Evolutionary conservation across 805 yeast species (phyloP).

Genomic region (Candida gorgasii): DNA sequence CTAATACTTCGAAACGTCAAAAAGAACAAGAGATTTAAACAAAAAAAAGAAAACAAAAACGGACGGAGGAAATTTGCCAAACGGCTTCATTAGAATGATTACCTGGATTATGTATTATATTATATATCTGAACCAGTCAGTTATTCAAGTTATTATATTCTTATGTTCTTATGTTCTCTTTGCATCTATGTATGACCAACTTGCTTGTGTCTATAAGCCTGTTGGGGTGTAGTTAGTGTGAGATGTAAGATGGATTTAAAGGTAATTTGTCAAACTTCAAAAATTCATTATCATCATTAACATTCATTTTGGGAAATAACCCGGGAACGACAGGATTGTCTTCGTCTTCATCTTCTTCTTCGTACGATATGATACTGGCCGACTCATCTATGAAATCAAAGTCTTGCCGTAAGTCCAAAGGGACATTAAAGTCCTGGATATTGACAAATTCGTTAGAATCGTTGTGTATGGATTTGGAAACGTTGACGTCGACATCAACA

Average conservation of each 20-base stretch:
- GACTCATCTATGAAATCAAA: constrained; percentile 6
- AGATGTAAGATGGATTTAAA: constrained; percentile 28
- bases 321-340: constrained; percentile 39
- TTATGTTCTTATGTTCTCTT: background rate
- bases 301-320: constrained; percentile 36
- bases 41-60: too few relatives aligned
- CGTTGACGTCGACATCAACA: background rate
- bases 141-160: background rate
- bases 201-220: too few relatives aligned
- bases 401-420: constrained; percentile 7
- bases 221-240: constrained; percentile 14
- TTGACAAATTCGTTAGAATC: constrained; percentile 10
- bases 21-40: background rate
- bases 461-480: background rate
- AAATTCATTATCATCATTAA: constrained; percentile 25
- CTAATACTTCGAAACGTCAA: too few relatives aligned
- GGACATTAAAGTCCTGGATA: constrained; percentile 8
- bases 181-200: too few relatives aligned
- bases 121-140: constrained; percentile 10
- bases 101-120: background rate
- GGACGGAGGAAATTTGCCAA: background rate
- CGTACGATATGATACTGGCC: constrained; percentile 5
- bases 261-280: constrained; percentile 28
- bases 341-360: constrained; percentile 10
- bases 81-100: too few relatives aligned